phyloP scores from a whole-genome alignment of 306 rosid species.

The Begonia loranthoides region DNA sequence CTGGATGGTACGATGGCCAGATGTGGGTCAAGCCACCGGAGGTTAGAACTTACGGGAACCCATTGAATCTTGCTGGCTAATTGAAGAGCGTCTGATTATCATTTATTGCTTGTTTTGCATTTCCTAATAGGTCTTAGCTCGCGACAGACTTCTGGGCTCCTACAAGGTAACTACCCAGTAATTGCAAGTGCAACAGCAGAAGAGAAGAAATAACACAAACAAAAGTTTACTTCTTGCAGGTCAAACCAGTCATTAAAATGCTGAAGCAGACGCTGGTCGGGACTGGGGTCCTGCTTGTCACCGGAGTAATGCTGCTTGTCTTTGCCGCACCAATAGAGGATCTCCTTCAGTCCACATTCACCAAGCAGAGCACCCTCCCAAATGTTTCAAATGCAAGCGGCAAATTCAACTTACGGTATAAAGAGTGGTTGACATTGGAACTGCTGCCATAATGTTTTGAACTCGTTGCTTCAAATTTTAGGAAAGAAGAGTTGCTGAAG shows the following conservation, averaged over 20 bases:
- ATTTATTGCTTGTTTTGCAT: too few relatives aligned
- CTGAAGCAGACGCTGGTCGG: conserved; percentile 94
- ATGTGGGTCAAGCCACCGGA: conserved; percentile 99
- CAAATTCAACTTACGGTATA: conserved; percentile 53
- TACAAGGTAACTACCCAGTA: conserved; percentile 53
- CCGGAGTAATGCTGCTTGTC: conserved; percentile 63
- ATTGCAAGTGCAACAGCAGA: background rate
- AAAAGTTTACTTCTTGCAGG: conserved; percentile 27
- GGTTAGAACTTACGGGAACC: conserved; percentile 32
- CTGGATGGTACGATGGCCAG: conserved; percentile 98
- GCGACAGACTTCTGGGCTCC: conserved; percentile 87
- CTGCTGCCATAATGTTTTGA: conserved; percentile 6
- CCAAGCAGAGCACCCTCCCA: conserved; percentile 29
- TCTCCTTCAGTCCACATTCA: conserved; percentile 35
- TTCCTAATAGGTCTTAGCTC: conserved; percentile 68
- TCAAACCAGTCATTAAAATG: conserved; percentile 78
- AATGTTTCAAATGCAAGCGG: conserved; percentile 30
- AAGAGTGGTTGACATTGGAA: background rate
- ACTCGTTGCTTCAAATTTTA: conserved; percentile 19
- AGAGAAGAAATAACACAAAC: background rate
- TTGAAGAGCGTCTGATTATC: too few relatives aligned
- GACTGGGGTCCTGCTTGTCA: conserved; percentile 79
- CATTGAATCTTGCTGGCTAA: conserved; percentile 7
- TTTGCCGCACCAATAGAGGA: conserved; percentile 82
- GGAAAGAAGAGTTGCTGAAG: conserved; percentile 85